Conservation (phyloP, 192 early-diverging fungal species). For the Phycomyces nitens region DNA sequence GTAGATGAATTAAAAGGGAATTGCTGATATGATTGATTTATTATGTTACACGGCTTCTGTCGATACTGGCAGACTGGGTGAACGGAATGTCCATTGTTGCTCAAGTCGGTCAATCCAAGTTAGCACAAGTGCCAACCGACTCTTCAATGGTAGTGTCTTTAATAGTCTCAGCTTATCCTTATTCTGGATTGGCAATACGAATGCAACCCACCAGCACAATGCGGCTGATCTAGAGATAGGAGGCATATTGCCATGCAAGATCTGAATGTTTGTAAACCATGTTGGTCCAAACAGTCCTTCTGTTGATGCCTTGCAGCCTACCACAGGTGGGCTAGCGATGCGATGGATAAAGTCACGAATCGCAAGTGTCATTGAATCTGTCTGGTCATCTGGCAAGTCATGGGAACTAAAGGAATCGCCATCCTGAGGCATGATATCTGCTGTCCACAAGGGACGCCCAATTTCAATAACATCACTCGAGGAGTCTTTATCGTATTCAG, state of each 20-base stretch:
- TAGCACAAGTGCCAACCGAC: slow-evolving; percentile 11
- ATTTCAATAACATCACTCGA: neutral
- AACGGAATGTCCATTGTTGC: slow-evolving; percentile 5
- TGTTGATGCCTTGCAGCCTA: neutral
- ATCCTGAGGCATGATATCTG: neutral
- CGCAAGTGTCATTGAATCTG: too few species aligned
- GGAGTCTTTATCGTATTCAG: neutral
- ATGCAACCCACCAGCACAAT: slow-evolving; percentile 18
- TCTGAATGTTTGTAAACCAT: slow-evolving; percentile 8
- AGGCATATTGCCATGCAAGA: slow-evolving; percentile 13
- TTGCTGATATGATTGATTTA: too few species aligned
- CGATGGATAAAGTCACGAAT: neutral
- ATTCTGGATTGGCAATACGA: slow-evolving; percentile 4
- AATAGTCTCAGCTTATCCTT: slow-evolving; percentile 6
- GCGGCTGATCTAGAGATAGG: slow-evolving; percentile 7
- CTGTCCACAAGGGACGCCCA: neutral
- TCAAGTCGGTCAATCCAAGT: slow-evolving; percentile 16
- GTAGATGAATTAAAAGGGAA: too few species aligned
- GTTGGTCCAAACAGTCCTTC: slow-evolving; percentile 12
- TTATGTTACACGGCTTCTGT: too few species aligned
- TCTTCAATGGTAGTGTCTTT: slow-evolving; percentile 6
- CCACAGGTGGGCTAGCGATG: neutral
- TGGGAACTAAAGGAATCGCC: neutral
- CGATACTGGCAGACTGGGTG: neutral
- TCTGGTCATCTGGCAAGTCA: too few species aligned